Evolutionary conservation across 306 rosid species (phyloP).

Genomic region (Fragaria iinumae): DNA sequence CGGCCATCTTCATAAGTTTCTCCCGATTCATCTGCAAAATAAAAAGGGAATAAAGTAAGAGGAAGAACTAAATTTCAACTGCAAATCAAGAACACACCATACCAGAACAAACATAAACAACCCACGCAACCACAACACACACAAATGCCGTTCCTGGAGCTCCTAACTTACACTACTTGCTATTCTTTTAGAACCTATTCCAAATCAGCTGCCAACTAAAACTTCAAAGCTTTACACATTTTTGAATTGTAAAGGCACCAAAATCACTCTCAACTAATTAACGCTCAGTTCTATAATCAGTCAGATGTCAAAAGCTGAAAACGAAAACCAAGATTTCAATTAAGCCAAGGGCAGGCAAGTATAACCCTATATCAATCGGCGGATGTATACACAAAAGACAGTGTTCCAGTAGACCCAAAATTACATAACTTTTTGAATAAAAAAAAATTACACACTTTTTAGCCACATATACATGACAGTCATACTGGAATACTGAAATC

Average conservation of each 20-base stretch:
- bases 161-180: not conserved
- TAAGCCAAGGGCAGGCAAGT: not conserved
- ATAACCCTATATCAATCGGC: not conserved
- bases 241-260: not conserved
- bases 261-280: not conserved
- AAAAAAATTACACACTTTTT: not conserved
- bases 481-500: not conserved
- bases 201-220: not conserved
- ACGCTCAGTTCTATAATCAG: not conserved
- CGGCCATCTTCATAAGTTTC: constrained; percentile 86
- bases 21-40: constrained; percentile 69
- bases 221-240: not conserved
- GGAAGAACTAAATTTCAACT: not conserved
- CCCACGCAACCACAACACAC: no score
- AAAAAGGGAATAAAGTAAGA: not conserved
- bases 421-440: not conserved
- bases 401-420: not conserved
- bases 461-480: not conserved
- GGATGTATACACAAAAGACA: no score
- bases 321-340: no score
- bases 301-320: not conserved
- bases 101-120: not conserved
- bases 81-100: not conserved
- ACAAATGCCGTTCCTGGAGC: not conserved
- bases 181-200: not conserved